These are phyloP conservation scores for Russula vinacea DNA, from an alignment of 768 basidiomycete species.

Conservation along the genomic window DNA sequence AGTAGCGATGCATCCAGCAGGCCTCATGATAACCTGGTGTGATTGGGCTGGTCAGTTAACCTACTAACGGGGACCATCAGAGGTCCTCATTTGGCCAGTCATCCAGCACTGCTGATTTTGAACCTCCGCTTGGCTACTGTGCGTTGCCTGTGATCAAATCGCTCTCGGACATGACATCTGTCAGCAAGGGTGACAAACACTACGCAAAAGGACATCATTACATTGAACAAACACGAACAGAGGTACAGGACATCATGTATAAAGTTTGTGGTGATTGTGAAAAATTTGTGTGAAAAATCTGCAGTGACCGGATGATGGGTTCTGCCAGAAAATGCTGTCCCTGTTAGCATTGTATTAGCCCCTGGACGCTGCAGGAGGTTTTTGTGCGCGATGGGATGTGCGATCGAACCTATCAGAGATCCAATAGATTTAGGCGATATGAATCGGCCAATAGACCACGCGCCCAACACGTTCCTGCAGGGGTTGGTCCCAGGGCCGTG, in stretches of 20 bases:
- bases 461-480: neutral
- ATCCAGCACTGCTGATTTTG: neutral
- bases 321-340: neutral
- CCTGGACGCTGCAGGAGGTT: neutral
- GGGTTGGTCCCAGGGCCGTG: neutral
- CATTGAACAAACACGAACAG: neutral
- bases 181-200: neutral
- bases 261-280: neutral
- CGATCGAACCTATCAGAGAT: neutral
- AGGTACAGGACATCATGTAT: neutral
- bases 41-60: neutral
- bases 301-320: neutral
- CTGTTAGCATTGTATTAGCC: neutral
- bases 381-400: neutral
- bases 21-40: neutral
- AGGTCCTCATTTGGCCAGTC: neutral
- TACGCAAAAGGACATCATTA: neutral
- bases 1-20: neutral
- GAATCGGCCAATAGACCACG: neutral
- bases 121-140: neutral
- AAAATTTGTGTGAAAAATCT: neutral
- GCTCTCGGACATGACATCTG: neutral
- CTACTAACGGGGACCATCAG: neutral
- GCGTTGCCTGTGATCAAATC: neutral
- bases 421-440: neutral